These are phyloP conservation scores for Meyerozyma guilliermondii DNA, from an alignment of 1,139 yeast genomes.

Conservation along the genomic window DNA sequence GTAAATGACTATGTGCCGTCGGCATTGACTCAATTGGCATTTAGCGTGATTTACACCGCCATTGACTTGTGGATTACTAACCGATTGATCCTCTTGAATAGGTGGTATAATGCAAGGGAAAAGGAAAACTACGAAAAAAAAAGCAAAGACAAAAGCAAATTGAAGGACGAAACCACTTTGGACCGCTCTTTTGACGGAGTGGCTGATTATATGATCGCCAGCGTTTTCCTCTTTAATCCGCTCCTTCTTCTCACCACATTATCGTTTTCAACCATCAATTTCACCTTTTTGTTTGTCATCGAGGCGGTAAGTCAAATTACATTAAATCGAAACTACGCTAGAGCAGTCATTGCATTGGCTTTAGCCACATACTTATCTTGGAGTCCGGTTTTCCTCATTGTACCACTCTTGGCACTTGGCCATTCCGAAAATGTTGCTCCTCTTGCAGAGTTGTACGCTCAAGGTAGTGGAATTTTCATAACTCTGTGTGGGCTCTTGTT, in stretches of 20 bases:
- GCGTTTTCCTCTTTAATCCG: constrained; percentile 78
- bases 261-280: constrained; percentile 61
- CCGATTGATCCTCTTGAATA: constrained; percentile 35
- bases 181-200: constrained; percentile 16
- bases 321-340: constrained; percentile 29
- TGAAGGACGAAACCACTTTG: too few relatives aligned
- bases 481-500: constrained; percentile 30
- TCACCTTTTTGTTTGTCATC: constrained; percentile 55
- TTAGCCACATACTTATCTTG: constrained; percentile 61
- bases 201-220: constrained; percentile 44
- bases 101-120: constrained; percentile 30
- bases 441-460: constrained; percentile 13
- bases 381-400: constrained; percentile 52
- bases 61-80: constrained; percentile 40
- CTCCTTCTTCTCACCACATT: constrained; percentile 61
- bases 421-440: constrained; percentile 13
- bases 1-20: constrained; percentile 26
- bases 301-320: constrained; percentile 47
- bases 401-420: constrained; percentile 49
- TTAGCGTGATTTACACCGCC: constrained; percentile 34
- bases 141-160: constrained; percentile 17
- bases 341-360: constrained; percentile 53
- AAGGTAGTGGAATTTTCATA: constrained; percentile 22
- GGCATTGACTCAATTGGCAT: constrained; percentile 12
- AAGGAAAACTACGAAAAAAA: not conserved